These are phyloP conservation scores for Apiotrichum veenhuisii DNA, from an alignment of 1,284 basidiomycete genomes.

Conservation along the genomic window DNA sequence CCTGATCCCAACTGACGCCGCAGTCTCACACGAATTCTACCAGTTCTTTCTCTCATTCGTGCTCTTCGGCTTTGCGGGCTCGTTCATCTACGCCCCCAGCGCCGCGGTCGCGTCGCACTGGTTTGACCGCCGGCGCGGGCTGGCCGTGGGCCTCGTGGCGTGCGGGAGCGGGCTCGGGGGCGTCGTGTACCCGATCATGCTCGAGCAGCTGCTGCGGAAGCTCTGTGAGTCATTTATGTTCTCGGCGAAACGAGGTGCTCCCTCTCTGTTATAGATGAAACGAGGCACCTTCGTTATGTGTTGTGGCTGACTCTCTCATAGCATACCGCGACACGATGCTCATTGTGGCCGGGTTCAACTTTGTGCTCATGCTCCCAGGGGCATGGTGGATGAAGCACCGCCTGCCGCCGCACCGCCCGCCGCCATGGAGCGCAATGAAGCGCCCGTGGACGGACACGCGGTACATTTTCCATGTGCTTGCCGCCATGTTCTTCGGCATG, in stretches of 20 bases:
- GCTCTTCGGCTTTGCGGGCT: conserved; percentile 37
- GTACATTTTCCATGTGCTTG: conserved; percentile 32
- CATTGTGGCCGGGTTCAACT: conserved; percentile 40
- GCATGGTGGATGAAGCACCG: conserved; percentile 42
- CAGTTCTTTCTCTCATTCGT: conserved; percentile 45
- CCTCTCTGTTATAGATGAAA: too few species aligned
- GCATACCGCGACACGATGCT: conserved; percentile 44
- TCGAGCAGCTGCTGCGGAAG: conserved; percentile 34
- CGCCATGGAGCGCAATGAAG: conserved; percentile 31
- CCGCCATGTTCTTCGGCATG: conserved; percentile 27
- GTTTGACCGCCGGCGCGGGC: conserved; percentile 38
- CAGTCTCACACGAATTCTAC: conserved; percentile 44
- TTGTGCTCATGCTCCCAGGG: conserved; percentile 36
- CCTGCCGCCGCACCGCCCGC: conserved; percentile 34
- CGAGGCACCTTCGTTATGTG: too few species aligned
- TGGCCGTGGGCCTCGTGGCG: conserved; percentile 41
- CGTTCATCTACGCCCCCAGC: conserved; percentile 40
- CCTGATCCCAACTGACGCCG: background rate
- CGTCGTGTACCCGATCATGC: conserved; percentile 44
- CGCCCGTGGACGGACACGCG: conserved; percentile 32
- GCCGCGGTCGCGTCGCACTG: conserved; percentile 44
- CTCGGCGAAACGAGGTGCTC: background rate
- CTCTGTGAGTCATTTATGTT: conserved; percentile 22
- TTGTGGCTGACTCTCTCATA: too few species aligned
- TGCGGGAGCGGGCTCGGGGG: conserved; percentile 42